Percentiles rank a stretch among this genome's conserved stretches.
phyloP scores from a whole-genome alignment of 208 protist genomes.

The Trichomonas tenax region DNA sequence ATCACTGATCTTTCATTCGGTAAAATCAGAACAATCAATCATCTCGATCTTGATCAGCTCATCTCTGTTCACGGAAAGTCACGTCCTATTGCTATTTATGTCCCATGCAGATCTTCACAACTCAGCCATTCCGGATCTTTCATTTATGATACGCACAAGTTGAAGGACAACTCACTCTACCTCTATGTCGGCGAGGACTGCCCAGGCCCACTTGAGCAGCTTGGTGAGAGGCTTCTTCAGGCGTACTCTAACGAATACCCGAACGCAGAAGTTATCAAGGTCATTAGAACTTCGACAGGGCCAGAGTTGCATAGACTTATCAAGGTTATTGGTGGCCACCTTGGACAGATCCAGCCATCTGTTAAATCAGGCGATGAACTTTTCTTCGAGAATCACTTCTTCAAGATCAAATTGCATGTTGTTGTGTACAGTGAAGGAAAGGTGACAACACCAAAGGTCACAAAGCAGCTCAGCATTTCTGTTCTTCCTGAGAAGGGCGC shows the following conservation, averaged over 20 bases:
- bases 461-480: not conserved
- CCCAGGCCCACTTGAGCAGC: not conserved
- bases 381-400: not conserved
- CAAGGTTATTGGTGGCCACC: not conserved
- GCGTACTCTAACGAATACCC: not conserved
- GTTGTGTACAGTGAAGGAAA: not conserved
- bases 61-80: not conserved
- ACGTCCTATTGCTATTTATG: not conserved
- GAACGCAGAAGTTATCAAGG: not conserved
- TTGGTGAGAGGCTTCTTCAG: not conserved
- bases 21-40: not conserved
- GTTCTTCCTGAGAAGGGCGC: not conserved
- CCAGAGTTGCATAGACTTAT: not conserved
- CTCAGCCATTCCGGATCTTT: not conserved
- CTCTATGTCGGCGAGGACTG: not conserved
- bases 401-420: not conserved
- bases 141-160: not conserved
- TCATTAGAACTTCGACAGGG: not conserved
- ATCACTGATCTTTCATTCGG: not conserved
- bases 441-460: not conserved
- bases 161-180: not conserved
- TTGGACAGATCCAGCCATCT: not conserved
- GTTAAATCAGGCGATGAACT: not conserved
- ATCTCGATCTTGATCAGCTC: not conserved
- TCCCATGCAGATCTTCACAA: not conserved